Evolutionary conservation across 139 green algal genomes (phyloP).

Genomic region (Mesostigma viride): DNA sequence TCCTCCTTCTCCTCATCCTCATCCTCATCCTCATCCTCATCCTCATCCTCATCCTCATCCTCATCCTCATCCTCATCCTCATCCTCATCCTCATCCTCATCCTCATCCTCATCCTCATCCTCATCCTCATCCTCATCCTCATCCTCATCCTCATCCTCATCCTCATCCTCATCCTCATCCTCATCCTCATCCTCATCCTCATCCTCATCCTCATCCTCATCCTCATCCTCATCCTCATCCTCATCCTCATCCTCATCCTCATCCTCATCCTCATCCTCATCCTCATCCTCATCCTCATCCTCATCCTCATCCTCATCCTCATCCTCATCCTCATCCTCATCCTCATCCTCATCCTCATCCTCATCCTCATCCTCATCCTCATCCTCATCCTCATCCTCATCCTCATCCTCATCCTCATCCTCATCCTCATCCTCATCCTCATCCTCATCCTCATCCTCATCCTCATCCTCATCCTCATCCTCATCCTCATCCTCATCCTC

Average conservation of each 20-base stretch:
- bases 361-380: background rate
- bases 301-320: background rate
- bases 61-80: background rate
- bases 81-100: background rate
- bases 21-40: background rate
- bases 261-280: background rate
- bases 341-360: background rate
- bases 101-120: background rate
- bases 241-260: background rate
- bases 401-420: background rate
- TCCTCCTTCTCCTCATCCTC: too few relatives aligned
- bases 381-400: background rate
- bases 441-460: background rate
- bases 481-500: background rate
- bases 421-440: background rate
- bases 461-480: background rate
- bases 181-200: background rate
- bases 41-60: background rate
- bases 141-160: background rate
- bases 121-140: background rate
- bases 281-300: background rate
- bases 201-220: background rate
- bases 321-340: background rate
- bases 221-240: background rate
- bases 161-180: background rate